Evolutionary conservation across 108 stramenopile species (phyloP).

Genomic region (Conticribra guillardii): DNA sequence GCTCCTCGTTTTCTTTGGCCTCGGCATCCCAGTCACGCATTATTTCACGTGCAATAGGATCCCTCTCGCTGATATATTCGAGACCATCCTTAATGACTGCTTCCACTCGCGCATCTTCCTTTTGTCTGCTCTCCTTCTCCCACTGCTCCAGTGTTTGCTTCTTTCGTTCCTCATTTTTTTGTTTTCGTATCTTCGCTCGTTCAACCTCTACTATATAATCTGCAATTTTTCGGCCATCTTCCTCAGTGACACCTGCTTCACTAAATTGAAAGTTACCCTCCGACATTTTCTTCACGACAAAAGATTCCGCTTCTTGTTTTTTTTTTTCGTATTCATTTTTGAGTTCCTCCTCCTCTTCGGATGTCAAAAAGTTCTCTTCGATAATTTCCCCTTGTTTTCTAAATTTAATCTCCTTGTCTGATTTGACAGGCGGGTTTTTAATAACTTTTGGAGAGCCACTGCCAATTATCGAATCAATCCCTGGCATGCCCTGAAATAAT

Average conservation of each 20-base stretch:
- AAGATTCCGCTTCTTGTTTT: not conserved
- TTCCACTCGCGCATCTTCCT: not conserved
- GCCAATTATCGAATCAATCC: too few relatives aligned
- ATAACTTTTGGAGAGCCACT: too few relatives aligned
- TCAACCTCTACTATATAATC: not conserved
- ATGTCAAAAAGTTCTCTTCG: not conserved
- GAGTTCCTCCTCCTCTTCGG: not conserved
- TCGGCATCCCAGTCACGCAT: not conserved
- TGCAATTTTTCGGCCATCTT: not conserved
- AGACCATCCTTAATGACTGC: not conserved
- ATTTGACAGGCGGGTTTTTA: too few relatives aligned
- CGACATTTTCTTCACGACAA: not conserved
- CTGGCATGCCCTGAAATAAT: too few relatives aligned
- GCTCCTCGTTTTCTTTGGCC: not conserved
- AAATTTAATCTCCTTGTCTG: not conserved
- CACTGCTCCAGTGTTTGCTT: conserved; percentile 5
- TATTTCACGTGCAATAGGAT: conserved; percentile 15
- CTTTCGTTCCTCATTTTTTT: conserved; percentile 2
- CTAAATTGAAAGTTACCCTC: not conserved
- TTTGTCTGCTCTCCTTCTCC: not conserved
- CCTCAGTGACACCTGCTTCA: not conserved
- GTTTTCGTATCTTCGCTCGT: not conserved
- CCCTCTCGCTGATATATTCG: conserved; percentile 5
- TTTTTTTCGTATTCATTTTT: not conserved
- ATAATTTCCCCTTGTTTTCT: not conserved